phyloP scores from a whole-genome alignment of 2,329 filamentous ascomycete species.

The Westerdykella sp. region DNA sequence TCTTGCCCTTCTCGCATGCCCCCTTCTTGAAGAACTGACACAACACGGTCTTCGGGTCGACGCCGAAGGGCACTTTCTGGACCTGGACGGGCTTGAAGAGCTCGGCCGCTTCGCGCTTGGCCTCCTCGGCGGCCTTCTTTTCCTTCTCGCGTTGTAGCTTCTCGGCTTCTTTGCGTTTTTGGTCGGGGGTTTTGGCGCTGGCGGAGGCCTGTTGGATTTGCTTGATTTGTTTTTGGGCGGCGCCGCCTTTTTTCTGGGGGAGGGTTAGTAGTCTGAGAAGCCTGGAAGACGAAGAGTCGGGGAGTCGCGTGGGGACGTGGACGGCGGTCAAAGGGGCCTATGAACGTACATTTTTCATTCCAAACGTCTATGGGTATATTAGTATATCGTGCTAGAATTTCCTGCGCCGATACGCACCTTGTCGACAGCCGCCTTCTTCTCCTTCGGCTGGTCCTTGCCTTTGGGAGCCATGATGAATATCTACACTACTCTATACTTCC shows the following conservation, averaged over 20 bases:
- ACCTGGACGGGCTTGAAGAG: constrained; percentile 88
- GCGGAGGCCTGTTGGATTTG: constrained; percentile 70
- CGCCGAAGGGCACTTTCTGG: constrained; percentile 97
- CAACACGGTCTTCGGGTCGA: constrained; percentile 94
- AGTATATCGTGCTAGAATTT: constrained; percentile 1
- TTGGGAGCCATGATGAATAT: constrained; percentile 65
- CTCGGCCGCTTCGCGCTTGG: constrained; percentile 70
- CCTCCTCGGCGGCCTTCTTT: constrained; percentile 83
- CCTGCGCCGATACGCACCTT: constrained; percentile 45
- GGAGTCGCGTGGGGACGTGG: constrained; percentile 2
- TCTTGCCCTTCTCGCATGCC: constrained; percentile 84
- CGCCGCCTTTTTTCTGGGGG: constrained; percentile 75
- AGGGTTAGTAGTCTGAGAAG: constrained; percentile 3
- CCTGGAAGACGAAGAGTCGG: not conserved
- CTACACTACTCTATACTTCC: not conserved
- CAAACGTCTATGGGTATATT: constrained; percentile 61
- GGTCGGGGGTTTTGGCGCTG: constrained; percentile 71
- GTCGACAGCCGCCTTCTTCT: constrained; percentile 69
- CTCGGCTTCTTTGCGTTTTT: constrained; percentile 70
- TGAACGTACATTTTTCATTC: constrained; percentile 80
- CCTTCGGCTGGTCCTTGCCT: constrained; percentile 43
- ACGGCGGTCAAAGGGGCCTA: not conserved
- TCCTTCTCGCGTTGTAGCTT: constrained; percentile 68
- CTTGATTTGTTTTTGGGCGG: constrained; percentile 83
- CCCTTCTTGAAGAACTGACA: constrained; percentile 98